Evolutionary conservation across 768 basidiomycete genomes (phyloP).

Genomic region (Gloeopeniophorella convolvens): DNA sequence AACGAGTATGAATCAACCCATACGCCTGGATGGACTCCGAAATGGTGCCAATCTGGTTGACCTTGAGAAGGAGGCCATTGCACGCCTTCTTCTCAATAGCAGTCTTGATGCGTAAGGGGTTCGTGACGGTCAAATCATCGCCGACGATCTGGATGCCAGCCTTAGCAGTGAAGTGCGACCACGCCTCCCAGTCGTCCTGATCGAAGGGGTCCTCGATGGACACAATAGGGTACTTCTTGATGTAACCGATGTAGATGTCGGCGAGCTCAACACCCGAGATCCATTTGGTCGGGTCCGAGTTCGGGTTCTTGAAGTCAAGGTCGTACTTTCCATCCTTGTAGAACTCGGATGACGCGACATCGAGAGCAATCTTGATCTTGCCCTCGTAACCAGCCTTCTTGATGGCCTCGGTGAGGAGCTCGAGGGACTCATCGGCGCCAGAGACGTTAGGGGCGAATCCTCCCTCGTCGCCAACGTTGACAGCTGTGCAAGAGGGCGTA

Average conservation of each 20-base stretch:
- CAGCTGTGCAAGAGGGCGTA: slow-evolving; percentile 46
- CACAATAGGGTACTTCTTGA: slow-evolving; percentile 92
- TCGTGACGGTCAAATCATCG: slow-evolving; percentile 97
- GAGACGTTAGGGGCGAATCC: slow-evolving; percentile 98
- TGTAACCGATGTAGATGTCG: slow-evolving; percentile 78
- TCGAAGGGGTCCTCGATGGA: slow-evolving; percentile 99
- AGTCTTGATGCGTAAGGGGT: slow-evolving; percentile 94
- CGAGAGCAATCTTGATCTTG: slow-evolving; percentile 97
- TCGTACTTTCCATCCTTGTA: slow-evolving; percentile 99
- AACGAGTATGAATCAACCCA: slow-evolving; percentile 29
- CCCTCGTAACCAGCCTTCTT: slow-evolving; percentile 97
- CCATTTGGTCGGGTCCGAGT: slow-evolving; percentile 97
- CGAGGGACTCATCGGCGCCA: slow-evolving; percentile 95
- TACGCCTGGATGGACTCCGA: slow-evolving; percentile 98
- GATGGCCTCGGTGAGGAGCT: slow-evolving; percentile 93
- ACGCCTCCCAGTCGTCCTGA: slow-evolving; percentile 99
- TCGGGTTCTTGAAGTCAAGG: slow-evolving; percentile 98
- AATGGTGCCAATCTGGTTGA: slow-evolving; percentile 99
- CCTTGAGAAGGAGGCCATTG: slow-evolving; percentile 97
- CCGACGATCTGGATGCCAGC: slow-evolving; percentile 87
- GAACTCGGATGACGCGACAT: slow-evolving; percentile 99
- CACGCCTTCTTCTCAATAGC: slow-evolving; percentile 99
- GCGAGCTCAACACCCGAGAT: slow-evolving; percentile 90
- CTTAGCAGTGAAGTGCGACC: slow-evolving; percentile 82
- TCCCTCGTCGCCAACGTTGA: slow-evolving; percentile 99